Evolutionary conservation across 176 grass and related monocot genomes (phyloP), one percentile per base, ranked within the genome.

Genomic region (Triticum timopheevii): DNA sequence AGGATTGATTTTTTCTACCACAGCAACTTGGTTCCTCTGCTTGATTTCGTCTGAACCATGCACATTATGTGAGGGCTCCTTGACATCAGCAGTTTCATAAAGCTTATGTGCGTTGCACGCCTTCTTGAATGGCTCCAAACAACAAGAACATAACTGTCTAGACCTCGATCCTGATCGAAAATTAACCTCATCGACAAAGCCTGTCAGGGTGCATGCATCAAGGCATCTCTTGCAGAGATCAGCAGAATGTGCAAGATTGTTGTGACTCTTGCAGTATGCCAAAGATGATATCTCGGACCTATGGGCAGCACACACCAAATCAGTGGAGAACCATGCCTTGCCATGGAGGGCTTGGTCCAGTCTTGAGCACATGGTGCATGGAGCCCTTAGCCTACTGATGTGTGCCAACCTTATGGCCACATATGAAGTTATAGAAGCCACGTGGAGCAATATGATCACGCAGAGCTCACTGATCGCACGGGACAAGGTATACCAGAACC

Each of bases 361-460:
- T 79, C 86, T 90, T 3, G 90, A 93, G 85, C 97, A 98, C 22
- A 94, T 25, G 15, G 88, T 56, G 84, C 97, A 98, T 23, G 97
- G 94, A 2, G 61, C 83, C 83, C 66, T 88, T n/a, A 98, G 87
- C 68, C 72, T 77, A 73, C 79, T 88, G 63, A 82, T 47, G n/a
- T 73, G 65, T 1, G 94, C 92, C 68, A 96, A 59, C 72, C 88
- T 90, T 10, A 82, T 88, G 4, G 88, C 92, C 5, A 86, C 15
- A 13, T 94, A 84, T 16, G 92, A 98, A 13, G 90, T 85, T 23
- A 61, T 47, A 3, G 92, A 84, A 13, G 81, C 90, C 10, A 95
- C 69, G 25, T 90, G 82, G 65, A 98, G 91, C 44, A 98, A 66
- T 30, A 92, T 59, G 61, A 98, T 98, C 70, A 98, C 74, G 49